Evolutionary conservation across 257 asterid species (phyloP), one percentile per base, ranked within the genome.

Genomic region (Solanum bukasovii): DNA sequence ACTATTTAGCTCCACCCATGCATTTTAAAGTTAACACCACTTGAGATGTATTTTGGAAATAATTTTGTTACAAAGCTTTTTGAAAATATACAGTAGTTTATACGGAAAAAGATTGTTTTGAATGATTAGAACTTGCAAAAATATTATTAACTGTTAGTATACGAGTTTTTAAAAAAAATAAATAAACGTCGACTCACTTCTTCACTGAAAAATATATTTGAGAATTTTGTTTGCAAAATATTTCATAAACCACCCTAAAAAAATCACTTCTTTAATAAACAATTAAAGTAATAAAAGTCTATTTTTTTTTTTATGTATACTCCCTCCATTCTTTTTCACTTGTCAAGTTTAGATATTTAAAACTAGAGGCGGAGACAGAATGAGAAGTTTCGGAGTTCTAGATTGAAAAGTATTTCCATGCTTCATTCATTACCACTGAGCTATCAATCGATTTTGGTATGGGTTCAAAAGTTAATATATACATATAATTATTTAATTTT

Each of bases 341-440:
- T 14, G 61, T 49, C 23, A 56, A 56, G 21, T 56, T 6, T 52
- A 52, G 23, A 52, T 16, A 52, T 52, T 52, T 2, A 6, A 52
- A 52, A 52, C 0, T 52, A 52, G 9, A 16, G 0, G 4, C 9
- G 9, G 0, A 52, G 9, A 52, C 1, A 16, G 0, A 6, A 16
- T 52, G 9, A 52, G 7, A 16, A 2, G 6, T 12, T 44, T 44
- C 1, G 23, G 3, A 6, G 9, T 6, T 6, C 23, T 16, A 52
- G 63, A 0, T 3, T 16, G 23, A 0, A 16, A 49, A 49, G 3
- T 1, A 49, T 16, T 49, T 49, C 3, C 9, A 52, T 2, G 8
- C 3, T 52, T 52, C 9, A 52, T 52, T 52, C 8, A 16, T 52
- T 52, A 16, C 0, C 9, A 16, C 3, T 16, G 61, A 52, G 63